Conservation (phyloP, 805 yeast species). For the Metschnikowia vanudenii region DNA sequence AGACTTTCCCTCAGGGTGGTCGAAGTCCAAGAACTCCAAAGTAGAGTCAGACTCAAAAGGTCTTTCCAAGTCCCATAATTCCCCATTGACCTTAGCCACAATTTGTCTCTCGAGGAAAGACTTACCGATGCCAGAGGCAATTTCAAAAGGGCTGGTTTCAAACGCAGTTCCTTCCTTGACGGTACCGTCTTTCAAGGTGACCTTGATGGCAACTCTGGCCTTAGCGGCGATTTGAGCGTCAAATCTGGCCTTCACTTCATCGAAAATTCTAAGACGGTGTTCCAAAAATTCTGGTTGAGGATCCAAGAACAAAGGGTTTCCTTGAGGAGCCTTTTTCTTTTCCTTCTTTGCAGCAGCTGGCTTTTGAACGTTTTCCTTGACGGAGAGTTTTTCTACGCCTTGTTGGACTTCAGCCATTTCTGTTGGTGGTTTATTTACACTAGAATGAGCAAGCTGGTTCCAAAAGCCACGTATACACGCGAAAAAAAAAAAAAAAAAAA, state of each 20-base stretch:
- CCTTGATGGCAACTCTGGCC: conserved; percentile 58
- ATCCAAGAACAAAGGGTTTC: conserved; percentile 48
- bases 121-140: conserved; percentile 81
- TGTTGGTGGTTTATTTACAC: neutral
- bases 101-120: conserved; percentile 87
- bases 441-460: neutral
- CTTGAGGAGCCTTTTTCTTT: conserved; percentile 42
- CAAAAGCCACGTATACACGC: conserved; percentile 2
- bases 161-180: conserved; percentile 74
- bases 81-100: conserved; percentile 85
- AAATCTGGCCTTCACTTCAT: conserved; percentile 72
- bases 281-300: conserved; percentile 87
- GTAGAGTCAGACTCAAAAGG: conserved; percentile 74
- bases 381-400: conserved; percentile 21
- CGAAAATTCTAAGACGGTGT: conserved; percentile 75
- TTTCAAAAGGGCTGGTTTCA: conserved; percentile 87
- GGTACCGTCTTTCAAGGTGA: conserved; percentile 86
- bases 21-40: conserved; percentile 86
- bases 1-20: conserved; percentile 87
- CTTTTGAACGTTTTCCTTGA: conserved; percentile 14
- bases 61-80: conserved; percentile 91
- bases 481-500: neutral
- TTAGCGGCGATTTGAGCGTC: conserved; percentile 67
- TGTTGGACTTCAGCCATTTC: conserved; percentile 21
- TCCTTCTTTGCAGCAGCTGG: conserved; percentile 31